These are phyloP conservation scores for Chloranthus sessilifolius DNA, from an alignment of 164 flowering plant genomes.

Conservation along the genomic window DNA sequence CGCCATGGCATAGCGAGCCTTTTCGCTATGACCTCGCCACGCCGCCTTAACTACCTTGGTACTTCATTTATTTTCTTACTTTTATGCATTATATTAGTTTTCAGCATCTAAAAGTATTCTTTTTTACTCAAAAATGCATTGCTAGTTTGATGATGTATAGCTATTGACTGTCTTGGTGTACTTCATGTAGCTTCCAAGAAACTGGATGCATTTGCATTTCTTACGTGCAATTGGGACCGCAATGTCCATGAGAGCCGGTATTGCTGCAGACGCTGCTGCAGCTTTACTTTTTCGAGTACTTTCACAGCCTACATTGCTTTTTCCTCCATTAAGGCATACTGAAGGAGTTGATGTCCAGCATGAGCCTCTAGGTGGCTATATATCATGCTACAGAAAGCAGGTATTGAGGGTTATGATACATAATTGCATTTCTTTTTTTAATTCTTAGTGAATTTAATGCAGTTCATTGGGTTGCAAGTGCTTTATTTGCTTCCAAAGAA, in stretches of 20 bases:
- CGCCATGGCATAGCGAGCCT: too few relatives aligned
- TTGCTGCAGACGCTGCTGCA: slow-evolving; percentile 98
- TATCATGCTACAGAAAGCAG: slow-evolving; percentile 61
- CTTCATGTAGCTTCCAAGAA: slow-evolving; percentile 72
- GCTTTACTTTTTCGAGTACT: slow-evolving; percentile 91
- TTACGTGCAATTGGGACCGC: slow-evolving; percentile 95
- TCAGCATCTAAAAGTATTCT: too few relatives aligned
- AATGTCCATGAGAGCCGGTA: slow-evolving; percentile 95
- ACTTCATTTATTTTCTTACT: too few relatives aligned
- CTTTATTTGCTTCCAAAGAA: not conserved
- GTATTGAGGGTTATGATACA: slow-evolving; percentile 25
- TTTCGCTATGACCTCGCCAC: too few relatives aligned
- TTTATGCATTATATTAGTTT: too few relatives aligned
- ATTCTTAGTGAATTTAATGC: too few relatives aligned
- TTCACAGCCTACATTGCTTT: slow-evolving; percentile 93
- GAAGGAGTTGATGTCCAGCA: slow-evolving; percentile 83
- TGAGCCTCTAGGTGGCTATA: slow-evolving; percentile 61
- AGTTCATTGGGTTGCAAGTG: not conserved
- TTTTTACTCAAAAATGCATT: too few relatives aligned
- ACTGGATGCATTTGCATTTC: slow-evolving; percentile 99
- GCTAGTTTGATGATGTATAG: too few relatives aligned
- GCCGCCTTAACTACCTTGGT: too few relatives aligned
- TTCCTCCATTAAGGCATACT: slow-evolving; percentile 86
- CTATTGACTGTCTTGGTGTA: too few relatives aligned
- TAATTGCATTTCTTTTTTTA: not conserved